phyloP scores from a whole-genome alignment of 306 rosid genomes.

The Luffa aegyptiaca region DNA sequence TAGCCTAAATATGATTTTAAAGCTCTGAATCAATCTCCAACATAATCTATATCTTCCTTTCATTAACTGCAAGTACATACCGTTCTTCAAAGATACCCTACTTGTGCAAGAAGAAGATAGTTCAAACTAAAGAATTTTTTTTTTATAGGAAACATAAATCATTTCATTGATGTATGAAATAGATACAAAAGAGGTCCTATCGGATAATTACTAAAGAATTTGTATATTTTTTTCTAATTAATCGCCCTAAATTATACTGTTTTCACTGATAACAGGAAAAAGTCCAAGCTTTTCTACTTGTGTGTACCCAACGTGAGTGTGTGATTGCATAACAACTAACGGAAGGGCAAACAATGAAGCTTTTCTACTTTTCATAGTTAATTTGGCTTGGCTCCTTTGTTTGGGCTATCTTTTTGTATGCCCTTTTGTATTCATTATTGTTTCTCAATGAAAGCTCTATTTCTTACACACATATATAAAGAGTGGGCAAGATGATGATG shows the following conservation, averaged over 20 bases:
- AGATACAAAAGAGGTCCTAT: too few relatives aligned
- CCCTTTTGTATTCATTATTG: neutral
- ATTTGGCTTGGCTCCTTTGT: neutral
- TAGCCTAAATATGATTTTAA: neutral
- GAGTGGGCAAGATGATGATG: neutral
- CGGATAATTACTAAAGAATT: neutral
- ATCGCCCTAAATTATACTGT: neutral
- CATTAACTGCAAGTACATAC: neutral
- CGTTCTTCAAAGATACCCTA: neutral
- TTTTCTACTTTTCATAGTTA: neutral
- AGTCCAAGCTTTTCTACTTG: neutral
- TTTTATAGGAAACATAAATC: too few relatives aligned
- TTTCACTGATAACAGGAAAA: neutral
- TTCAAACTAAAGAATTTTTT: neutral
- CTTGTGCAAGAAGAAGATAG: neutral
- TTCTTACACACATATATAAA: too few relatives aligned
- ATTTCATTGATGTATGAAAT: too few relatives aligned
- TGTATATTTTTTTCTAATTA: neutral
- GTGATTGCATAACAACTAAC: neutral
- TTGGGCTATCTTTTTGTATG: neutral
- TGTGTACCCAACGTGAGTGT: neutral
- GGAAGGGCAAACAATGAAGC: neutral
- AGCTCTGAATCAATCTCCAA: neutral
- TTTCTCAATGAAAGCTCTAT: too few relatives aligned
- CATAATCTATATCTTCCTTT: neutral